Conservation (phyloP, 2,329 filamentous ascomycete genomes). For the Dendrostoma leiphaemia region DNA sequence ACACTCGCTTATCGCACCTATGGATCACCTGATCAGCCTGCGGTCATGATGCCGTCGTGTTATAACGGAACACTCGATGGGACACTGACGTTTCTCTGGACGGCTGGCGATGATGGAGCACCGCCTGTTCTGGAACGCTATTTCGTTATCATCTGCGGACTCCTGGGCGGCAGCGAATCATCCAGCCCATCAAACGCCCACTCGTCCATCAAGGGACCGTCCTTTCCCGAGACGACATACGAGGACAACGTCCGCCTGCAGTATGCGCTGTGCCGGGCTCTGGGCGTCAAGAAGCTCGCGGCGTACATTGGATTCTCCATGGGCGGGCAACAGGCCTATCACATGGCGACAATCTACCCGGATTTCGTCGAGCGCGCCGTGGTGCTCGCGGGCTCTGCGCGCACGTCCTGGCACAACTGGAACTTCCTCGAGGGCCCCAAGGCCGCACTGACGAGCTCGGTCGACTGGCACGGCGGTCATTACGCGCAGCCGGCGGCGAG, state of each 20-base stretch:
- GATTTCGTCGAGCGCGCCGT: conserved; percentile 44
- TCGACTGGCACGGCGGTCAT: conserved; percentile 38
- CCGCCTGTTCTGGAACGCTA: conserved; percentile 28
- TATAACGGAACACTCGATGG: conserved; percentile 5
- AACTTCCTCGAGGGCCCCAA: conserved; percentile 54
- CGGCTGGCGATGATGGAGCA: background rate
- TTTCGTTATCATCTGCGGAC: conserved; percentile 47
- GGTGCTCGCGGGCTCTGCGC: conserved; percentile 48
- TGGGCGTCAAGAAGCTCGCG: conserved; percentile 42
- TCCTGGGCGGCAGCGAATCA: conserved; percentile 53
- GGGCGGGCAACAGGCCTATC: conserved; percentile 53
- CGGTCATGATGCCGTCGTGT: conserved; percentile 8
- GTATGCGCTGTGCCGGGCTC: conserved; percentile 37
- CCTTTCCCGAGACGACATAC: conserved; percentile 45
- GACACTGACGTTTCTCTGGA: conserved; percentile 16
- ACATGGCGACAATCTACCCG: conserved; percentile 48
- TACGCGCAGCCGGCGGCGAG: conserved; percentile 31
- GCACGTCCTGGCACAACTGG: conserved; percentile 50
- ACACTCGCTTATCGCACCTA: conserved; percentile 10
- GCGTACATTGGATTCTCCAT: conserved; percentile 55
- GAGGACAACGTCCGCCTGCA: conserved; percentile 51
- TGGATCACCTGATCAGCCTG: conserved; percentile 3
- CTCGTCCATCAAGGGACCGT: conserved; percentile 22
- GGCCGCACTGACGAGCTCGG: conserved; percentile 40
- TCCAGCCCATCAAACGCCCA: conserved; percentile 49